Evolutionary conservation across 305 asterid genomes (phyloP), one percentile per base, ranked within the genome.

Genomic region (Fraxinus paxiana): DNA sequence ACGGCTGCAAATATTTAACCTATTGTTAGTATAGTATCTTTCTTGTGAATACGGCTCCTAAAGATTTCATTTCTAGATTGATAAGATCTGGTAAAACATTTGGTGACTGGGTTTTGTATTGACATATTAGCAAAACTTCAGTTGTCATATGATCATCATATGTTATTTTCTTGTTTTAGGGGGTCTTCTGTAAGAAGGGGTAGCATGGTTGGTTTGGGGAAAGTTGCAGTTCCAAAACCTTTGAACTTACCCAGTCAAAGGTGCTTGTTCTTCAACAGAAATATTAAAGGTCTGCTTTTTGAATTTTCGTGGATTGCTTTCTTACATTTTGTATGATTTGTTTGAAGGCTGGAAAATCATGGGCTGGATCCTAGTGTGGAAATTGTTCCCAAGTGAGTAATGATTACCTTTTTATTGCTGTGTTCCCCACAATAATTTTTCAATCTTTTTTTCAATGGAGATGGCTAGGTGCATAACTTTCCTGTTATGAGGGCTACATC

Each of bases 141-240:
- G 41, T 79, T 76, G 56, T 51, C 75, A 31, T 83, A 2, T 79
- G 9, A 72, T 56, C n/a, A 35, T 80, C 33, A 79, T 74, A 24
- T 81, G 76, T 59, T 61, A 41, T 73, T 63, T 80, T 48, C 78
- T 65, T 59, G 70, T 86, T 82, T 51, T 81, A 96, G 99, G 88
- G 87, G 94, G 97, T 91, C 91, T 76, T 84, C 94, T 89, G 93
- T 94, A 80, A 94, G 97, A 89, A 90, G 96, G 92, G 92, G 97
- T 77, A 97, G 97, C 80, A 93, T 93, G 98, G 92, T 94, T 76
- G 97, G 92, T 59, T 86, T 93, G 79, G 98, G 99, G 48, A 96
- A 94, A 90, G 98, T 96, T 85, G 86, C 98, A 88, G 99, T 89
- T 83, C 99, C 99, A 28, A 96, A 96, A 85, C 99, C 99, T 80